Evolutionary conservation across 371 early-diverging fungal species (phyloP).

Genomic region (Mucor irregularis): DNA sequence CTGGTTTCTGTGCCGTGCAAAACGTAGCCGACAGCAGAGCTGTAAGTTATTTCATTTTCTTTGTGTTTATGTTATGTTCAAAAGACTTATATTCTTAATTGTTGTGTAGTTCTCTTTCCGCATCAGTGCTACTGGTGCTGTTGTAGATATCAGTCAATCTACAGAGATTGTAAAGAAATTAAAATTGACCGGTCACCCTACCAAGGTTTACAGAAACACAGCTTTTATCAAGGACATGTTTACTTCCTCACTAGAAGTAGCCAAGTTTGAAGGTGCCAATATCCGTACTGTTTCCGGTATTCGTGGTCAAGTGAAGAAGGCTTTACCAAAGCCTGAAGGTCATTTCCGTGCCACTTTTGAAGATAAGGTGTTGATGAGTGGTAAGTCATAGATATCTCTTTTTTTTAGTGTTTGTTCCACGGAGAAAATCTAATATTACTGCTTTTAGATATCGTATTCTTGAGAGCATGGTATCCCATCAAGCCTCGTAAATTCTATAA

Average conservation of each 20-base stretch:
- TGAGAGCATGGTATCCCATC: conserved; percentile 96
- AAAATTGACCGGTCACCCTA: conserved; percentile 95
- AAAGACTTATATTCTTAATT: background rate
- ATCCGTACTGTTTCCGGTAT: conserved; percentile 98
- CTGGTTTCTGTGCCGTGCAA: conserved; percentile 94
- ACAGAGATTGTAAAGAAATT: conserved; percentile 97
- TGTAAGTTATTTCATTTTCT: conserved; percentile 30
- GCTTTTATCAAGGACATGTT: conserved; percentile 99
- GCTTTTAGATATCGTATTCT: conserved; percentile 91
- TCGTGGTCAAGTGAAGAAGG: conserved; percentile 98
- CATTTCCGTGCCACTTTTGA: conserved; percentile 99
- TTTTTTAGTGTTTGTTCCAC: background rate
- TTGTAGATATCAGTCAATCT: conserved; percentile 90
- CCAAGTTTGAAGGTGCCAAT: conserved; percentile 96
- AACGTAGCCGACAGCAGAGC: conserved; percentile 71
- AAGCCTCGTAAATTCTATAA: conserved; percentile 94
- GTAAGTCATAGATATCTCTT: too few relatives aligned
- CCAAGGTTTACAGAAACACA: conserved; percentile 96
- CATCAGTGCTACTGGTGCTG: conserved; percentile 92
- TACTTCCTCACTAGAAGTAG: conserved; percentile 96
- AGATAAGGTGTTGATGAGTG: conserved; percentile 93
- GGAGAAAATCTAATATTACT: background rate
- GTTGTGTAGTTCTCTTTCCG: conserved; percentile 74
- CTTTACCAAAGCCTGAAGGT: conserved; percentile 85
- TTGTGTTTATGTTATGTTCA: background rate